phyloP scores from a whole-genome alignment of 768 basidiomycete genomes.

The Pisolithus orientalis region DNA sequence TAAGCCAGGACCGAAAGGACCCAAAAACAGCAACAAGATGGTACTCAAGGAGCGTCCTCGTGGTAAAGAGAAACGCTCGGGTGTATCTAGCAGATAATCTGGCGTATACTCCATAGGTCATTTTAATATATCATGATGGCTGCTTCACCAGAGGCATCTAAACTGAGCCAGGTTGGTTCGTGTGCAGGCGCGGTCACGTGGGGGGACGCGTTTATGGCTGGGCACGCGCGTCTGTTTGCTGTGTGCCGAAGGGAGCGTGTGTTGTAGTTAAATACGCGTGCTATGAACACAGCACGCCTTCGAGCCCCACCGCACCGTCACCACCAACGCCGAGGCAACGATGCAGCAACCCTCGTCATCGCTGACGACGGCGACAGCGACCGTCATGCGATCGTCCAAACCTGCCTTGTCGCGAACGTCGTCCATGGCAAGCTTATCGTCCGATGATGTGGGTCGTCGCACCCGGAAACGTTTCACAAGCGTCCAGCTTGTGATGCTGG shows the following conservation, averaged over 20 bases:
- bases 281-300: not conserved
- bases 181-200: slow-evolving; percentile 23
- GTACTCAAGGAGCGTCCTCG: slow-evolving; percentile 82
- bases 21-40: slow-evolving; percentile 86
- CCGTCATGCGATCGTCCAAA: slow-evolving; percentile 10
- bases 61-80: slow-evolving; percentile 46
- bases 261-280: slow-evolving; percentile 19
- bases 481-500: slow-evolving; percentile 63
- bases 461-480: slow-evolving; percentile 69
- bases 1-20: slow-evolving; percentile 86
- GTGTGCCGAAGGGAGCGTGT: not conserved
- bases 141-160: no score
- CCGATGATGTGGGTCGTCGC: slow-evolving; percentile 45
- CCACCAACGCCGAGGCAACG: not conserved
- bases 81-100: not conserved
- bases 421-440: slow-evolving; percentile 51
- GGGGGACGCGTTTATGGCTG: slow-evolving; percentile 14
- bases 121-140: no score
- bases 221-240: slow-evolving; percentile 25
- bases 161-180: not conserved
- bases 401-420: slow-evolving; percentile 44
- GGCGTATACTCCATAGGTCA: no score
- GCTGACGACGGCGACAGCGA: slow-evolving; percentile 5
- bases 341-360: slow-evolving; percentile 1
- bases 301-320: not conserved